These are phyloP conservation scores for Tuber borchii DNA, from an alignment of 495 filamentous ascomycete species.

Conservation along the genomic window DNA sequence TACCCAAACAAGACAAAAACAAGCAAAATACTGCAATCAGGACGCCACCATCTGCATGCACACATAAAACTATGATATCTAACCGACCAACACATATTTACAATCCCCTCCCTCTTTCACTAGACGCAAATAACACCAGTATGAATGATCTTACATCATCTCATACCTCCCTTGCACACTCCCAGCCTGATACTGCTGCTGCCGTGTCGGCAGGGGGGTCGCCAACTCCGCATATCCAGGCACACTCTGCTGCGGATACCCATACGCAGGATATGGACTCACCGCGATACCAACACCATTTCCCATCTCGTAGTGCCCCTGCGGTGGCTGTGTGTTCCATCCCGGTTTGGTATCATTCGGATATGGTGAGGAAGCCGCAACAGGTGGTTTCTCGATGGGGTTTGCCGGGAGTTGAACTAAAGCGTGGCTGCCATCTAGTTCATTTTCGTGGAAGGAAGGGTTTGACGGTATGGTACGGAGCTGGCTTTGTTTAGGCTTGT, in stretches of 20 bases:
- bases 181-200: conserved; percentile 8
- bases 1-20: background rate
- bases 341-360: conserved; percentile 20
- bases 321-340: conserved; percentile 26
- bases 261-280: conserved; percentile 20
- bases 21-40: background rate
- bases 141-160: conserved; percentile 24
- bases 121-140: background rate
- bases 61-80: background rate
- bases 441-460: conserved; percentile 13
- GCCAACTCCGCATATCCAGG: conserved; percentile 25
- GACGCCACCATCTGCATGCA: conserved; percentile 1
- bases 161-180: conserved; percentile 21
- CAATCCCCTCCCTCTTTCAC: background rate
- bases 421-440: conserved; percentile 13
- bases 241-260: background rate
- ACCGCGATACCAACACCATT: conserved; percentile 21
- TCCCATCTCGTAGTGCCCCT: conserved; percentile 27
- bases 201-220: conserved; percentile 12
- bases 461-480: conserved; percentile 19
- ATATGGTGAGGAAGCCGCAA: conserved; percentile 10
- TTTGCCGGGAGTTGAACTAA: conserved; percentile 19
- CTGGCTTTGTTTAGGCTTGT: background rate
- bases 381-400: conserved; percentile 19
- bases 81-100: background rate